Base-by-base conservation (phyloP, 1,139 yeast species). In the Geotrichum aggregatum region DNA sequence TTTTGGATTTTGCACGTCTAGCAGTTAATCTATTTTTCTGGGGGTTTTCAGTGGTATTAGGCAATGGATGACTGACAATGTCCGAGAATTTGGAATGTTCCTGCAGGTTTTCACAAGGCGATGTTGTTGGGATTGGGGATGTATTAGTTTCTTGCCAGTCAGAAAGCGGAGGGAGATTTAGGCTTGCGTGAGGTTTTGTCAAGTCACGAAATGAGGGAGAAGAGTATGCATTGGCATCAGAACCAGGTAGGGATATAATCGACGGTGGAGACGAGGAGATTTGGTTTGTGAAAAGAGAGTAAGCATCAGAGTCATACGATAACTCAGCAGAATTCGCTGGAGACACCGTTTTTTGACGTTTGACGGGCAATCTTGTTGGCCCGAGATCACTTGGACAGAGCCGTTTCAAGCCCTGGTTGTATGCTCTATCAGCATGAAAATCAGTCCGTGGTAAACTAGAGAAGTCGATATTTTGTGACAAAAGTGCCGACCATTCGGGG, bases 401-500 rank as follows among this genome's bases (percentile, higher is more conserved):
- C 22, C 38, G 43, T 30, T 24, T 26, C n/a, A n/a, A n/a, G n/a
- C n/a, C n/a, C n/a, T n/a, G n/a, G n/a, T n/a, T 19, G 21, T 6
- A 11, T 19, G 14, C 28, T 18, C 11, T 13, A 36, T 35, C 28
- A 24, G 21, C 28, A 24, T 24, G 34, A 41, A 41, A 41, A 28
- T 31, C 28, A 8, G 44, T 26, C 8, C 16, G 44, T 21, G 16
- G 26, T 16, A 43, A 11, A 43, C 21, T 13, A 30, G 47, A 26
- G 28, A 24, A 24, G 28, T 24, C 8, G 28, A 41, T 26, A 26
- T 40, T 44, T 31, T 43, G 38, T 39, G 58, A 35, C 21, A 59
- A 47, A 38, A 57, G 55, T 36, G 55, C 47, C 10, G 58, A 44
- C 62, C 62, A 59, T 14, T 55, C 56, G 5, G 61, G 55, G 41